Conservation (phyloP, 352 stramenopile species). For the Phytophthora tubulina region DNA sequence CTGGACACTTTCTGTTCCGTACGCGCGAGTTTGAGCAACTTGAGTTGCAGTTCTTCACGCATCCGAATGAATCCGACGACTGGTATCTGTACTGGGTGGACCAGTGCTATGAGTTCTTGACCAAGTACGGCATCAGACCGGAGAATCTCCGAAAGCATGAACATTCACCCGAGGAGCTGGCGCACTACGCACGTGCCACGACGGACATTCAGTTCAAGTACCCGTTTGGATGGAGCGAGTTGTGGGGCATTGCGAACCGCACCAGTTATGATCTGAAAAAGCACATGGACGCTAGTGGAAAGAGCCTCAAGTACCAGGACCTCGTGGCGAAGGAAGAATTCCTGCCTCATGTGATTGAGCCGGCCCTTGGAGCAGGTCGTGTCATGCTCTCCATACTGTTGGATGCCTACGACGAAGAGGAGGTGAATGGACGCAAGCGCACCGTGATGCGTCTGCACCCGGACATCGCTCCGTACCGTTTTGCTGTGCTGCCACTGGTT, state of each 20-base stretch:
- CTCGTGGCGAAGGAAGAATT: slow-evolving; percentile 85
- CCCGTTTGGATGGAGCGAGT: slow-evolving; percentile 96
- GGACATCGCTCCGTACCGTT: slow-evolving; percentile 94
- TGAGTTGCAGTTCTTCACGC: slow-evolving; percentile 92
- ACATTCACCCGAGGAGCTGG: slow-evolving; percentile 93
- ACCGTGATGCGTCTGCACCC: slow-evolving; percentile 94
- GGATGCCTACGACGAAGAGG: slow-evolving; percentile 96
- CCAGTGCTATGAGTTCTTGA: slow-evolving; percentile 91
- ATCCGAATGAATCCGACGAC: slow-evolving; percentile 75
- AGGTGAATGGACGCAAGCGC: slow-evolving; percentile 83
- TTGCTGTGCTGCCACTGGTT: slow-evolving; percentile 94
- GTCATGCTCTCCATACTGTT: slow-evolving; percentile 95
- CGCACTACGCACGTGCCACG: slow-evolving; percentile 97
- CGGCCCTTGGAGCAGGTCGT: slow-evolving; percentile 90
- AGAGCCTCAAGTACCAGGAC: slow-evolving; percentile 86
- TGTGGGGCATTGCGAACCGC: slow-evolving; percentile 97
- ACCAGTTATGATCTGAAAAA: slow-evolving; percentile 97
- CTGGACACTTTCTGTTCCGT: slow-evolving; percentile 97
- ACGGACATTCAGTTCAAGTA: slow-evolving; percentile 99
- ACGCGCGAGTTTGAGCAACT: slow-evolving; percentile 99
- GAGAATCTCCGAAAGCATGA: slow-evolving; percentile 94
- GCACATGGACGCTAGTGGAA: slow-evolving; percentile 94
- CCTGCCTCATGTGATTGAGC: slow-evolving; percentile 97
- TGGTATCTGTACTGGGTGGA: slow-evolving; percentile 94
- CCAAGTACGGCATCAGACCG: slow-evolving; percentile 89